A percentile compares a stretch with the other conserved stretches of the same genome.
Evolutionary conservation across 306 rosid genomes (phyloP).

Genomic region (Cajanus cajan): DNA sequence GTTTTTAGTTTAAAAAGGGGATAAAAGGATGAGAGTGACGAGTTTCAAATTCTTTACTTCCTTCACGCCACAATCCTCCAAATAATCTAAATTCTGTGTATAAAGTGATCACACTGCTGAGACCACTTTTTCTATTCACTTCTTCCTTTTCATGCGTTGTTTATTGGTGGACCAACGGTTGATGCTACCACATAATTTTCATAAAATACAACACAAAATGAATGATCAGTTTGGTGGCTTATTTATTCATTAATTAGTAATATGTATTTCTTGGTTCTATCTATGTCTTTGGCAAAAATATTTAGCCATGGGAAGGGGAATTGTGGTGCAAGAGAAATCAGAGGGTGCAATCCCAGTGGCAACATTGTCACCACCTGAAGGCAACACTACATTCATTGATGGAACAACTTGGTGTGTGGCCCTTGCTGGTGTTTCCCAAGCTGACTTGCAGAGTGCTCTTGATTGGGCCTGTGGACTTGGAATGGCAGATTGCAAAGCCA

Average conservation of each 20-base stretch:
- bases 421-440: constrained; percentile 67
- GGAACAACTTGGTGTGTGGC: constrained; percentile 97
- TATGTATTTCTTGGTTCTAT: background rate
- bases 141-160: constrained; percentile 11
- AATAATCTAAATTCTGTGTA: background rate
- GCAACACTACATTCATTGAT: constrained; percentile 86
- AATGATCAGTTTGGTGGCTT: background rate
- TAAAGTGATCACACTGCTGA: constrained; percentile 2
- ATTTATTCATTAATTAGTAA: background rate
- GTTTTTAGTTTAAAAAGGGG: background rate
- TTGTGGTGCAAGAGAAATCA: constrained; percentile 58
- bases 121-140: constrained; percentile 5
- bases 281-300: background rate
- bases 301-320: constrained; percentile 45
- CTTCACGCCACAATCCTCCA: constrained; percentile 12
- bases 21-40: constrained; percentile 1
- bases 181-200: background rate
- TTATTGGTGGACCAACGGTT: background rate
- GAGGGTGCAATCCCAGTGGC: constrained; percentile 52
- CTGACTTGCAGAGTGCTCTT: constrained; percentile 82
- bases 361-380: constrained; percentile 83
- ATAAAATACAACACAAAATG: background rate
- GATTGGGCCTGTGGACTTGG: constrained; percentile 99
- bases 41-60: constrained; percentile 34
- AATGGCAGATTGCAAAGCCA: constrained; percentile 61